Conservation (phyloP, 176 grass and related monocot species). For the Thalia dealbata region DNA sequence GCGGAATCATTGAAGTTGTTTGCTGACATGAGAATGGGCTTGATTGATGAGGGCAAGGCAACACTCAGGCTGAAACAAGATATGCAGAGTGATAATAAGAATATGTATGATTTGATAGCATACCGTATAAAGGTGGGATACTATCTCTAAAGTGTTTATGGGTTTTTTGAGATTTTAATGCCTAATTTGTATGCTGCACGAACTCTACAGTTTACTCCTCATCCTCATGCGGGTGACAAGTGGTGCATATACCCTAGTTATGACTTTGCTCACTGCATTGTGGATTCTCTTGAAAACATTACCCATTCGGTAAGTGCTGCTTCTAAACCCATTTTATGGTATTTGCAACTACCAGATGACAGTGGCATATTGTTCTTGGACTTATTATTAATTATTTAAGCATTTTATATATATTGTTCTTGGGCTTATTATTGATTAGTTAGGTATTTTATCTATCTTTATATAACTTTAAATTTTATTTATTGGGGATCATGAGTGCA, state of each 20-base stretch:
- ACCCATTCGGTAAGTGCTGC: slow-evolving; percentile 73
- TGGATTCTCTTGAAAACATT: slow-evolving; percentile 96
- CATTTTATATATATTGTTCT: too few species aligned
- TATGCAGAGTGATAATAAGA: slow-evolving; percentile 99
- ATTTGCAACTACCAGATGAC: background rate
- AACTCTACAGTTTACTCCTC: slow-evolving; percentile 61
- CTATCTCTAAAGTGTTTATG: background rate
- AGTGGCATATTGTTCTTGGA: background rate
- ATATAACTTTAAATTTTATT: background rate
- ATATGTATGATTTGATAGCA: slow-evolving; percentile 94
- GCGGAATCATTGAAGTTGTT: slow-evolving; percentile 79
- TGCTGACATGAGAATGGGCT: slow-evolving; percentile 73
- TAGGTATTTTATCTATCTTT: background rate
- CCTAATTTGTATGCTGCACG: slow-evolving; percentile 9
- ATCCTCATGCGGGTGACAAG: slow-evolving; percentile 93
- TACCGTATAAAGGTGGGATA: slow-evolving; percentile 92
- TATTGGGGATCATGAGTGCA: background rate
- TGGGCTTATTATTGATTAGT: background rate
- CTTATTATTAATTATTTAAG: background rate
- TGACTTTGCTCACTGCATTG: slow-evolving; percentile 93
- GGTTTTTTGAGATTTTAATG: background rate
- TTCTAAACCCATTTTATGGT: background rate
- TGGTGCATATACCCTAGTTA: slow-evolving; percentile 99
- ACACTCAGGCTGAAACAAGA: slow-evolving; percentile 95
- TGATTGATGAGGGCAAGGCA: slow-evolving; percentile 79